Evolutionary conservation across 2,329 filamentous ascomycete genomes (phyloP), one percentile per base, ranked within the genome.

Genomic region (Cladophialophora immunda): DNA sequence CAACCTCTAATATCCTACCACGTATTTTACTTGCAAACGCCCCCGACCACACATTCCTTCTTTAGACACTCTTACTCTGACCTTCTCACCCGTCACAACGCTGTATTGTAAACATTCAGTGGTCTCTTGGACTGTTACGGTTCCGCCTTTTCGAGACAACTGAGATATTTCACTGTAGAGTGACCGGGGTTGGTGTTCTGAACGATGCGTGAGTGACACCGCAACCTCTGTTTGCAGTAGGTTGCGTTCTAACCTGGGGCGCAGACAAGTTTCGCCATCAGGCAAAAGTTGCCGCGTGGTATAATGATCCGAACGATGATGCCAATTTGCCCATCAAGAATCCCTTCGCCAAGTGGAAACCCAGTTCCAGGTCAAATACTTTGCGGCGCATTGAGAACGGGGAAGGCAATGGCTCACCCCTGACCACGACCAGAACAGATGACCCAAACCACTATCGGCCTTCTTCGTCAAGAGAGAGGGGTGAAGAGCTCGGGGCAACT

Each of bases 241-340:
- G 22, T 25, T 13, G 45, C 19, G 13, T 17, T 25, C 55, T 59
- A 36, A 69, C 34, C 11, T n/a, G 32, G 9, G 11, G 25, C 36
- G n/a, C 65, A 73, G 71, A 73, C 67, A 70, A 68, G 62, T 68
- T 66, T 38, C 69, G 64, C 29, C 65, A 67, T 13, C 62, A 69
- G 57, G 71, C 71, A 19, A 73, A 73, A 62, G 62, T 65, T 22
- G 64, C 68, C 41, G 71, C 69, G 25, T 73, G 69, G 69, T 73
- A 73, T 55, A 64, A 71, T 58, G 65, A 67, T 41, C 67, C 66
- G 19, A 65, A 65, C 38, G 64, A 67, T 25, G 41, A 62, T 19
- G 36, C 62, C n/a, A 70, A 62, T 27, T 53, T 65, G 41, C 64
- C 60, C 27, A 50, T 68, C 45, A 56, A 19, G 8, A 71, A 70